Evolutionary conservation across 108 stramenopile genomes (phyloP), one percentile per base, ranked within the genome.

Genomic region (Tribonema minus): DNA sequence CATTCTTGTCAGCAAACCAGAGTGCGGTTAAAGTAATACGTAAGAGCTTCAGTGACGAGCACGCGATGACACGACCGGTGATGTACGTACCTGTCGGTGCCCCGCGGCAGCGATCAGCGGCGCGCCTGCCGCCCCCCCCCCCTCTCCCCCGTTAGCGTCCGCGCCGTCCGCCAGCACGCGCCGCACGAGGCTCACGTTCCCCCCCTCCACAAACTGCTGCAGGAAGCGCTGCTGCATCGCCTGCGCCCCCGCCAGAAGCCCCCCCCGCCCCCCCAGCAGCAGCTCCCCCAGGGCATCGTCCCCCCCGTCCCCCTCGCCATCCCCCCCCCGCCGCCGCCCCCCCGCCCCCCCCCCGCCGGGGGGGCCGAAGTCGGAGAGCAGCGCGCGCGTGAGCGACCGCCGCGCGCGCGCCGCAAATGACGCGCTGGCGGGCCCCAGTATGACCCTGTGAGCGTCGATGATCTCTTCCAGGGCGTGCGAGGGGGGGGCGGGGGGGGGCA

Each of bases 101-200:
- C 62, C 76, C 35, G 76, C 76, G 0, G 76, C 76, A 5, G 76
- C 54, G 61, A 67, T 77, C 9, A 77, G 76, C n/a, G 67, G 26
- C 5, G 76, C 37, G 32, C 23, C n/a, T n/a, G n/a, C n/a, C n/a
- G n/a, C n/a, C n/a, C n/a, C n/a, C n/a, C n/a, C n/a, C n/a, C n/a
- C n/a, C n/a, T n/a, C n/a, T n/a, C n/a, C n/a, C 4, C 67, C 39
- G 59, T 66, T 77, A 41, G 76, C 6, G 40, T 58, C 54, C 36
- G 76, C 76, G 46, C 76, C 76, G 15, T 66, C 76, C 5, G 41
- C 76, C 32, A 77, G 67, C 5, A 68, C 37, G 36, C 67, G 58
- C 38, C 64, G 58, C 35, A 75, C 73, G 31, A 35, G 61, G 12
- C 61, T 65, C n/a, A 34, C 41, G 64, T 66, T 75, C 32, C 73